A percentile compares a stretch with the other conserved stretches of the same genome.
phyloP scores from a whole-genome alignment of 208 protist genomes.

The Strigomonas culicis region DNA sequence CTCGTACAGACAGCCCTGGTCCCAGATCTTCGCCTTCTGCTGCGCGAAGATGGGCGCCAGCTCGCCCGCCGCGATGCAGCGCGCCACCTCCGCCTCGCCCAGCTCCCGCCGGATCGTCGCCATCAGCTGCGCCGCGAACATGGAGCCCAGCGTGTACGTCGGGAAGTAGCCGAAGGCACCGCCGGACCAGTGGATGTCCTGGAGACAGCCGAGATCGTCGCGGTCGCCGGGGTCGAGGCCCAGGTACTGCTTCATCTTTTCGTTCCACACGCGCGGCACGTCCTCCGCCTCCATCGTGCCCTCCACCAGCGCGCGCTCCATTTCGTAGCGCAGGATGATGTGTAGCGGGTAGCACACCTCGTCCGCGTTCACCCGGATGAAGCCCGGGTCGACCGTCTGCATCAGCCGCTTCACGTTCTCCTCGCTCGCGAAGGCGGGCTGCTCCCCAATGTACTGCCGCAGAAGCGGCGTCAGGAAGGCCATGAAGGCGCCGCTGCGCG shows the following conservation, averaged over 20 bases:
- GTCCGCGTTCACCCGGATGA: conserved; percentile 84
- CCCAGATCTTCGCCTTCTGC: conserved; percentile 76
- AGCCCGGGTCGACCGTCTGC: conserved; percentile 57
- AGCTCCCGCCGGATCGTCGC: conserved; percentile 59
- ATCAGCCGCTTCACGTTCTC: conserved; percentile 48
- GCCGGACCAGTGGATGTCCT: conserved; percentile 88
- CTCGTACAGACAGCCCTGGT: conserved; percentile 40
- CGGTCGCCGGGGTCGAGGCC: conserved; percentile 72
- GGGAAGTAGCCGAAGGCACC: conserved; percentile 88
- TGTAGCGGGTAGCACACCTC: conserved; percentile 91
- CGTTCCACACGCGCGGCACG: conserved; percentile 77
- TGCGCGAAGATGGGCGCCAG: conserved; percentile 48
- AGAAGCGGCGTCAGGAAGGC: conserved; percentile 49
- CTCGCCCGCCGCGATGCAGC: conserved; percentile 51
- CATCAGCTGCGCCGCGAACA: conserved; percentile 83
- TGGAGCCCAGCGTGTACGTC: conserved; percentile 81
- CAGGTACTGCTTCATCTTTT: conserved; percentile 85
- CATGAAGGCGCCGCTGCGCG: conserved; percentile 46
- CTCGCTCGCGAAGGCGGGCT: conserved; percentile 38
- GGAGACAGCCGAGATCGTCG: conserved; percentile 71
- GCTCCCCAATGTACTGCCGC: conserved; percentile 39
- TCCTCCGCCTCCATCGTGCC: conserved; percentile 74
- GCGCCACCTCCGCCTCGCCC: conserved; percentile 41
- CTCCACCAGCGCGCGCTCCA: conserved; percentile 83
- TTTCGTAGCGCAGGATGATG: conserved; percentile 88